Conservation (phyloP, 345 rosid species). For the Salix brachista region DNA sequence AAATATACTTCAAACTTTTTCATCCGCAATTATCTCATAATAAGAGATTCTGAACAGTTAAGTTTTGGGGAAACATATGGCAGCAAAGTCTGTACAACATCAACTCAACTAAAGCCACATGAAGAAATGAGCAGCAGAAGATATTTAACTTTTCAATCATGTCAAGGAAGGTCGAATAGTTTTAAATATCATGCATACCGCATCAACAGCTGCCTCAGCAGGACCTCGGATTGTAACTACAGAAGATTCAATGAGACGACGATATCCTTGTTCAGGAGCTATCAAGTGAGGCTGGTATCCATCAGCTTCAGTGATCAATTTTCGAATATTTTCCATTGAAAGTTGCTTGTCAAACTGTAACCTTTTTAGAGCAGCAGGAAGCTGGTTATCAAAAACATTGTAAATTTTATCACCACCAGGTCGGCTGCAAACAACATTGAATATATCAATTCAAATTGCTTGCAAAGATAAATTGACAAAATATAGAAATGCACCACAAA, state of each 20-base stretch:
- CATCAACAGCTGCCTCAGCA: conserved; percentile 98
- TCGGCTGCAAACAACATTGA: conserved; percentile 51
- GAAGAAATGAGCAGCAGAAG: background rate
- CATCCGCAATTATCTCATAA: background rate
- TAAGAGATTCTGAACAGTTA: background rate
- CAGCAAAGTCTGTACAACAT: background rate
- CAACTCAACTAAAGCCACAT: background rate
- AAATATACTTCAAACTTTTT: background rate
- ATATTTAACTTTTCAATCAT: background rate
- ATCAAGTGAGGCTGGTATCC: conserved; percentile 99
- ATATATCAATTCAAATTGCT: background rate
- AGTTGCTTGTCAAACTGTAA: conserved; percentile 98
- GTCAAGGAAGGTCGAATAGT: conserved; percentile 2
- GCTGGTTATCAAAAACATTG: conserved; percentile 92
- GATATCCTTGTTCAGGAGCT: conserved; percentile 99
- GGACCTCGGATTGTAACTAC: conserved; percentile 89
- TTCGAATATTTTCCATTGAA: conserved; percentile 92
- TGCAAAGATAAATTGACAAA: background rate
- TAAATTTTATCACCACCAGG: conserved; percentile 97
- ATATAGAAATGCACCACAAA: background rate
- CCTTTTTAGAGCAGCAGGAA: conserved; percentile 97
- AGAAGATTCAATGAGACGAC: conserved; percentile 95
- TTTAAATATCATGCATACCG: conserved; percentile 48
- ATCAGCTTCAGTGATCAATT: conserved; percentile 98
- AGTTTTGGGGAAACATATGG: background rate